Base-by-base conservation (phyloP, 371 early-diverging fungal genomes). In the Amoeboaphelidium occidentale region DNA sequence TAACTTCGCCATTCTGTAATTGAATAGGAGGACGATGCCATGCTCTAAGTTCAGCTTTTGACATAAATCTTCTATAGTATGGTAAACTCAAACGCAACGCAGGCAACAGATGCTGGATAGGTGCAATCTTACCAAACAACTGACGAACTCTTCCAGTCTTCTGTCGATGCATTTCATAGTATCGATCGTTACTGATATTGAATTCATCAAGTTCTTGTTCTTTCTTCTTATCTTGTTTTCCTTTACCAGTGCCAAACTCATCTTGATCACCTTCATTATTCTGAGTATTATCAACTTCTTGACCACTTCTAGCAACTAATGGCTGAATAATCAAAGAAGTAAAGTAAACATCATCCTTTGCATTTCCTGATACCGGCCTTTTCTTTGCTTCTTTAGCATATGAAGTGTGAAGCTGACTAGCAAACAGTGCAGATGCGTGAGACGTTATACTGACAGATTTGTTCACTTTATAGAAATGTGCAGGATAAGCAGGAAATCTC, bases 171-270 rank as follows among this genome's bases (percentile, higher is more conserved):
- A 68, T 62, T 25, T 82, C 87, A 62, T 99, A 99, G 52, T 73
- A 79, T 24, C 79, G 76, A 67, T 99, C 99, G 61, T 92, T 85
- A 0, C 96, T 91, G 24, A 97, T 59, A 61, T 97, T 97, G 64
- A 87, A 93, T 27, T 78, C 74, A 56, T 87, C 89, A 32, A 76
- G 20, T 32, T 50, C 54, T 46, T 55, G 52, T 23, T 58, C 60
- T 27, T 42, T 24, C 3, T 49, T 49, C 43, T 50, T 53, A 20
- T 25, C 51, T 26, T 51, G 49, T 52, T 53, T 60, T 43, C n/a
- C n/a, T n/a, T n/a, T n/a, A n/a, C n/a, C n/a, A n/a, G n/a, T n/a
- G n/a, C n/a, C n/a, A n/a, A n/a, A n/a, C n/a, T n/a, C n/a, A n/a
- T n/a, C n/a, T n/a, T n/a, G n/a, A n/a, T n/a, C n/a, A n/a, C n/a